These are phyloP conservation scores for Hericium erinaceus DNA, from an alignment of 768 basidiomycete species.

Conservation along the genomic window DNA sequence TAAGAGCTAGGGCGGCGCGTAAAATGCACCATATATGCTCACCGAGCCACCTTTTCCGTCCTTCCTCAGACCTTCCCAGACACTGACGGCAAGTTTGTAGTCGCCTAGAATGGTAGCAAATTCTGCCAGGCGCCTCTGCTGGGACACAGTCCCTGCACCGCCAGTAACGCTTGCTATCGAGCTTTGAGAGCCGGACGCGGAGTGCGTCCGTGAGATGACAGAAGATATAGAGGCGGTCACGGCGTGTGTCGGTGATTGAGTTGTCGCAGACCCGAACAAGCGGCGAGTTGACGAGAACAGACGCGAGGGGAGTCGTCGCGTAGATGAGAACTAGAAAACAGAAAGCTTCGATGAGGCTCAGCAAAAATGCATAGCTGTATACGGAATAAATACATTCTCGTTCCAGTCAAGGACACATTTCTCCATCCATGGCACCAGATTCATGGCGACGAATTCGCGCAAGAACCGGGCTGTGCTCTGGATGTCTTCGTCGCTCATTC, in stretches of 20 bases:
- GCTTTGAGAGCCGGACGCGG: slow-evolving; percentile 22
- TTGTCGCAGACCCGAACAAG: slow-evolving; percentile 60
- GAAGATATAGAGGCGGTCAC: slow-evolving; percentile 29
- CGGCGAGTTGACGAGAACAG: slow-evolving; percentile 83
- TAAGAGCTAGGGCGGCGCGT: not conserved
- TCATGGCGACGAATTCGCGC: slow-evolving; percentile 83
- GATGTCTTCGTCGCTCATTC: slow-evolving; percentile 64
- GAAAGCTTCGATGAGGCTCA: not conserved
- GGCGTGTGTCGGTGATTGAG: slow-evolving; percentile 29
- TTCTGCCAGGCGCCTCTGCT: slow-evolving; percentile 85
- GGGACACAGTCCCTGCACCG: slow-evolving; percentile 35
- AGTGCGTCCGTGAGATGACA: slow-evolving; percentile 16
- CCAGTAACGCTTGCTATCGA: slow-evolving; percentile 20
- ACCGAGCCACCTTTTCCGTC: slow-evolving; percentile 86
- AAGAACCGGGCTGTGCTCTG: slow-evolving; percentile 68
- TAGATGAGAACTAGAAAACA: slow-evolving; percentile 50
- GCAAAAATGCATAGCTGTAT: no score
- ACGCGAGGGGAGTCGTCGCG: slow-evolving; percentile 70
- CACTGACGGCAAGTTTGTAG: slow-evolving; percentile 66
- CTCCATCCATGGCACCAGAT: slow-evolving; percentile 95
- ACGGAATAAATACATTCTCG: slow-evolving; percentile 47
- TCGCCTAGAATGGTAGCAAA: slow-evolving; percentile 92
- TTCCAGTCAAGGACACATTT: slow-evolving; percentile 91
- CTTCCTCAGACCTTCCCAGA: slow-evolving; percentile 85
- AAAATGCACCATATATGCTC: slow-evolving; percentile 20